phyloP scores from a whole-genome alignment of 1,284 basidiomycete species.

The Pyrrhoderma lamaoense region DNA sequence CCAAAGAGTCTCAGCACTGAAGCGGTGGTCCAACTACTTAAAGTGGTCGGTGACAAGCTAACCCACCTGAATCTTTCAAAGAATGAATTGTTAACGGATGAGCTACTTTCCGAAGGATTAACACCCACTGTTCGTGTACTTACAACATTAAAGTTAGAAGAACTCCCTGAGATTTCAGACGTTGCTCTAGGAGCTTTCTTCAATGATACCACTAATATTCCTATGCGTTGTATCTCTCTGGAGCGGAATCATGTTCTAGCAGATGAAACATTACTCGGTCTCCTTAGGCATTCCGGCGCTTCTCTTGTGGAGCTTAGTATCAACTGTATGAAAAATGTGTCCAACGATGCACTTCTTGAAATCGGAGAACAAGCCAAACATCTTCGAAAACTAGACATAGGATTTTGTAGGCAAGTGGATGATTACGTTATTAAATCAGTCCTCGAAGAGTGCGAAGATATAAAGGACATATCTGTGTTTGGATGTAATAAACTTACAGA shows the following conservation, averaged over 20 bases:
- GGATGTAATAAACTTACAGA: slow-evolving; percentile 43
- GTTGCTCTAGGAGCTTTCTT: slow-evolving; percentile 68
- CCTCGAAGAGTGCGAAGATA: slow-evolving; percentile 41
- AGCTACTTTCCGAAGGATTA: slow-evolving; percentile 56
- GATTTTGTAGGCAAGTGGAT: slow-evolving; percentile 83
- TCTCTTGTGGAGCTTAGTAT: slow-evolving; percentile 63
- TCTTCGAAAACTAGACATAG: slow-evolving; percentile 67
- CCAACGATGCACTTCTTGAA: slow-evolving; percentile 45
- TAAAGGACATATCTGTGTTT: slow-evolving; percentile 22
- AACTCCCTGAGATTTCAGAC: slow-evolving; percentile 61
- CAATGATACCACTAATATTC: slow-evolving; percentile 34
- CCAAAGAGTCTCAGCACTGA: slow-evolving; percentile 47
- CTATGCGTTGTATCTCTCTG: slow-evolving; percentile 48
- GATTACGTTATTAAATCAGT: slow-evolving; percentile 76
- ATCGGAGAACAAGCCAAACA: slow-evolving; percentile 43
- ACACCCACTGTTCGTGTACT: slow-evolving; percentile 46
- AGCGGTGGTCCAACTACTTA: slow-evolving; percentile 50
- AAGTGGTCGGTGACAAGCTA: slow-evolving; percentile 41
- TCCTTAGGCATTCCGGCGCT: slow-evolving; percentile 66
- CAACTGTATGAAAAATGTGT: slow-evolving; percentile 68
- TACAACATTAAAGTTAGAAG: slow-evolving; percentile 48
- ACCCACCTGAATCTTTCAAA: slow-evolving; percentile 58
- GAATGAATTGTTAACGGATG: slow-evolving; percentile 51
- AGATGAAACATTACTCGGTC: slow-evolving; percentile 49
- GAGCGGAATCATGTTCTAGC: slow-evolving; percentile 57